Evolutionary conservation across 176 grass and related monocot genomes (phyloP).

Genomic region (Musa beccarii): DNA sequence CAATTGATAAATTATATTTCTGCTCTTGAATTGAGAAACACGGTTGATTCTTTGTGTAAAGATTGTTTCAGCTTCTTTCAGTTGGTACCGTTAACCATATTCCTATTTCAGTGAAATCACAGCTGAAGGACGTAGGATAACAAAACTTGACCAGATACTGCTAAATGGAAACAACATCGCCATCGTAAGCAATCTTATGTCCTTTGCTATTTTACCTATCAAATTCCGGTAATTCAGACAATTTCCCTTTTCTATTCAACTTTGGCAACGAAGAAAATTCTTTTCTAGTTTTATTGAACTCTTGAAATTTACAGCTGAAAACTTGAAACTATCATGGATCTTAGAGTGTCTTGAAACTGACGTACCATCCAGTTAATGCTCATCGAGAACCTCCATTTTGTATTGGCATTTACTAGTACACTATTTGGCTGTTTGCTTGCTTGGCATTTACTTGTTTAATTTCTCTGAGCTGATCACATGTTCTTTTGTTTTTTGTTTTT

Average conservation of each 20-base stretch:
- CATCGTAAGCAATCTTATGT: constrained; percentile 51
- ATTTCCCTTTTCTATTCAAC: neutral
- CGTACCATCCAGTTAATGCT: no score
- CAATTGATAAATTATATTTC: neutral
- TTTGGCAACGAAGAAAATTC: neutral
- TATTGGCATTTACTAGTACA: neutral
- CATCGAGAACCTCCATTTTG: no score
- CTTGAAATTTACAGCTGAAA: neutral
- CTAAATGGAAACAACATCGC: constrained; percentile 98
- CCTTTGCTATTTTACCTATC: no score
- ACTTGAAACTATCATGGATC: neutral
- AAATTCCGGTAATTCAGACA: neutral
- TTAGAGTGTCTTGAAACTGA: neutral
- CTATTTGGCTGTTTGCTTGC: neutral
- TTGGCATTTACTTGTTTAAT: neutral
- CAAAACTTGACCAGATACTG: constrained; percentile 94
- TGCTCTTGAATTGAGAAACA: neutral
- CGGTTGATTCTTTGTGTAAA: neutral
- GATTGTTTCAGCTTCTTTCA: neutral
- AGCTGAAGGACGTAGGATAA: constrained; percentile 82
- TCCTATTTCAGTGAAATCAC: constrained; percentile 61
- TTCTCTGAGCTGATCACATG: no score
- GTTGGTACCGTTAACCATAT: neutral
- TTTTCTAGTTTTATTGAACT: neutral
- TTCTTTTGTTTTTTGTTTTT: no score